Percentiles rank a stretch among this genome's conserved stretches.
phyloP scores from a whole-genome alignment of 257 asterid genomes.

The Petrea volubilis region DNA sequence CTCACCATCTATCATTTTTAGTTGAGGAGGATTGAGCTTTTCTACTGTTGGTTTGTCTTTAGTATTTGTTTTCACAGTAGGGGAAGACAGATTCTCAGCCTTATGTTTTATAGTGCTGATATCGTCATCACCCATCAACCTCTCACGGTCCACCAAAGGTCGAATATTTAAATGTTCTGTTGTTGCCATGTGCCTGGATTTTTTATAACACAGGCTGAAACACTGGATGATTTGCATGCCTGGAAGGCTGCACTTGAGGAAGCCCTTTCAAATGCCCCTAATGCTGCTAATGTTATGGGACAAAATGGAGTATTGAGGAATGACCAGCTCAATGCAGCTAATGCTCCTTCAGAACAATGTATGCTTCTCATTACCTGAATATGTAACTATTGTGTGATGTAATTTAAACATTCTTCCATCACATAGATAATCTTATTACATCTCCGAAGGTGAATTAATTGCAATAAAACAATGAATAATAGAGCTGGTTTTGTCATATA shows the following conservation, averaged over 20 bases:
- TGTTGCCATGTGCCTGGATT: slow-evolving; percentile 7
- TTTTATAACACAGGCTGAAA: slow-evolving; percentile 77
- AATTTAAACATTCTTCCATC: background rate
- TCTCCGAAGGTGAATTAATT: background rate
- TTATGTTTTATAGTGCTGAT: background rate
- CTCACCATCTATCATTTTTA: background rate
- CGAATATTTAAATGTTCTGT: background rate
- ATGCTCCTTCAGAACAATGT: slow-evolving; percentile 72
- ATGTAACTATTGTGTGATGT: slow-evolving; percentile 10
- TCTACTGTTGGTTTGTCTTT: background rate
- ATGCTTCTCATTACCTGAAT: slow-evolving; percentile 22
- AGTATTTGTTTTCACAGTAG: background rate
- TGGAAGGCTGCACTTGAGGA: slow-evolving; percentile 98
- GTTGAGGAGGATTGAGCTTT: background rate
- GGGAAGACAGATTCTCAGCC: background rate
- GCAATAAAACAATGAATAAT: background rate
- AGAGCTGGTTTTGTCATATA: background rate
- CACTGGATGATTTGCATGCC: slow-evolving; percentile 84
- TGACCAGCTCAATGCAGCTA: slow-evolving; percentile 65
- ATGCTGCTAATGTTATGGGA: slow-evolving; percentile 65
- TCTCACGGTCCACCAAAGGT: background rate
- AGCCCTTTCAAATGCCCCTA: slow-evolving; percentile 89
- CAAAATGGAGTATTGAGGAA: slow-evolving; percentile 80
- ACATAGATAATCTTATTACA: background rate
- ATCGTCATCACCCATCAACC: slow-evolving; percentile 5